Base-by-base conservation (phyloP, 805 yeast genomes). In the Jamesozyma spencerorum region DNA sequence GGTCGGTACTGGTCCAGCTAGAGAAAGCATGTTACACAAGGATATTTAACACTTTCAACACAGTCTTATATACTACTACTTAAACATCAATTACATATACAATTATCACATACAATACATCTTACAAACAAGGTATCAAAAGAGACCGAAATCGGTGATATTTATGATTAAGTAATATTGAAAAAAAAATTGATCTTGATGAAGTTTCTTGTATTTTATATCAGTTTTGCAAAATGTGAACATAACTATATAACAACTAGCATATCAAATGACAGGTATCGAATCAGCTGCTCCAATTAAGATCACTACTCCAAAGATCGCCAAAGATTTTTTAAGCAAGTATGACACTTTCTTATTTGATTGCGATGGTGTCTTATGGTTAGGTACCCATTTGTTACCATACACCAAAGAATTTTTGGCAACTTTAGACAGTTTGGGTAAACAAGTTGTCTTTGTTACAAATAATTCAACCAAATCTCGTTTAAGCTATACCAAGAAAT, bases 1-100 rank as follows among this genome's bases (percentile, higher is more conserved):
- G 97, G 92, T 92, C 47, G 98, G 98, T 61, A 92, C 95, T 43
- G 98, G 98, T 47, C 97, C 98, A 48, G 95, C 86, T 40, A 84
- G 97, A 70, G 94, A 83, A 42, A 79, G 88, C 29, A 88, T 87
- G 96, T 72, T 87, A 53, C 78, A 76, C 52, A 81, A 77, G 62
- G 49, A 58, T 12, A 36, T 46, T 14, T 40, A 33, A 28, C n/a
- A n/a, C n/a, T n/a, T 24, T 13, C 4, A 5, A 24, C 12, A 18
- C 10, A 31, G 5, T 18, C 12, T 20, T 14, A 33, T n/a, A 33
- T 33, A 20, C 6, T 18, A 17, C n/a, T 6, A 20, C 4, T n/a
- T 20, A 19, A 3, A 33, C 5, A 31, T 18, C 12, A 6, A 15
- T 30, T 4, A 12, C 15, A 30, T 30, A n/a, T n/a, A 28, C 10